phyloP scores from a whole-genome alignment of 1,284 basidiomycete genomes.

The Chondrostereum purpureum region DNA sequence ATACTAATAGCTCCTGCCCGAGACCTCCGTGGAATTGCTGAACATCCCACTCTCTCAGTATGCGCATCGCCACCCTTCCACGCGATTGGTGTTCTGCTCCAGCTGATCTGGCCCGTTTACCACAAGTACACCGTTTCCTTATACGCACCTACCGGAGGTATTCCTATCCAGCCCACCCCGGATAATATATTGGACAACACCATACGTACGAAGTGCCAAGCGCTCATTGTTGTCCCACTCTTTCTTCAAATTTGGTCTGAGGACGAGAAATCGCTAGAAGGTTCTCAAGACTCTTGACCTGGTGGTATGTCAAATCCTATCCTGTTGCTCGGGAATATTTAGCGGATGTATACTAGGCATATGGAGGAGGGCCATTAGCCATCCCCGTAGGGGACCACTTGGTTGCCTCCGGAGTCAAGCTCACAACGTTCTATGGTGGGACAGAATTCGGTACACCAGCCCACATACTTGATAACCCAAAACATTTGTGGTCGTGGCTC shows the following conservation, averaged over 20 bases:
- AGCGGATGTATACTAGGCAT: too few species aligned
- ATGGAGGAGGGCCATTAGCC: constrained; percentile 22
- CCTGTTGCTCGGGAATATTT: too few species aligned
- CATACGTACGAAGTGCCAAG: background rate
- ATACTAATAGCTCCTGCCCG: too few species aligned
- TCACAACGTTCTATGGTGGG: constrained; percentile 24
- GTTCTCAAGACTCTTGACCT: background rate
- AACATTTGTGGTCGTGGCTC: constrained; percentile 27
- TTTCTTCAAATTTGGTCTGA: background rate
- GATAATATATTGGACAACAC: background rate
- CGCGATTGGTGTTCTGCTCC: background rate
- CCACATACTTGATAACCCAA: constrained; percentile 14
- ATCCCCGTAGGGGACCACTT: constrained; percentile 21
- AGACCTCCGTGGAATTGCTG: too few species aligned
- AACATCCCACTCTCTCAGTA: too few species aligned
- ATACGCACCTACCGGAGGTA: background rate
- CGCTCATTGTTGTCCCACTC: background rate
- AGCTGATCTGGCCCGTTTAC: background rate
- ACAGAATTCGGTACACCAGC: constrained; percentile 25
- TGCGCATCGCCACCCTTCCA: background rate
- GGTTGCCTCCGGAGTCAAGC: constrained; percentile 21
- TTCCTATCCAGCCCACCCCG: background rate
- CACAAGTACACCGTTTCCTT: background rate
- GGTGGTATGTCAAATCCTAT: too few species aligned
- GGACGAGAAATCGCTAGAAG: background rate